Evolutionary conservation across 1,284 basidiomycete genomes (phyloP).

Genomic region (Austropuccinia psidii): DNA sequence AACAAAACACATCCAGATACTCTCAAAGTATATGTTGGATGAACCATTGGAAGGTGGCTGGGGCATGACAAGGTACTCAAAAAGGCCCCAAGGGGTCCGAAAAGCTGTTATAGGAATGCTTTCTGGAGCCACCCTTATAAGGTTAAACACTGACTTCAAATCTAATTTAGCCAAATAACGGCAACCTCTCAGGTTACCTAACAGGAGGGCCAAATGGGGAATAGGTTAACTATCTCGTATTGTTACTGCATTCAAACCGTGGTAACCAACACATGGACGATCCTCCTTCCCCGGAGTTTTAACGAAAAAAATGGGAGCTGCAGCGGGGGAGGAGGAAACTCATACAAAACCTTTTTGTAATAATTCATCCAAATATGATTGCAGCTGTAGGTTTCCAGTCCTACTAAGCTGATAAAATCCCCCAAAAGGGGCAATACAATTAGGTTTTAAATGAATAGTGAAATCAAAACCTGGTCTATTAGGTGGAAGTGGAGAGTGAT

Average conservation of each 20-base stretch:
- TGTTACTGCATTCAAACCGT: slow-evolving; percentile 36
- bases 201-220: not conserved
- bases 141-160: slow-evolving; percentile 45
- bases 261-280: slow-evolving; percentile 39
- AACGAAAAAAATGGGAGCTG: slow-evolving; percentile 36
- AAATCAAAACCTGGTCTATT: not conserved
- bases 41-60: slow-evolving; percentile 41
- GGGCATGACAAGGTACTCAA: slow-evolving; percentile 50
- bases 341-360: not conserved
- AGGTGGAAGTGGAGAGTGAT: not conserved
- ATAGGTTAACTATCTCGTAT: slow-evolving; percentile 37
- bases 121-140: slow-evolving; percentile 44
- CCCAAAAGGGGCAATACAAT: not conserved
- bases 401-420: not conserved
- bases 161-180: slow-evolving; percentile 43
- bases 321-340: not conserved
- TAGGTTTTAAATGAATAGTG: not conserved
- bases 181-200: not conserved
- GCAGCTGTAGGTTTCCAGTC: not conserved
- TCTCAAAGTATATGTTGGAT: not conserved
- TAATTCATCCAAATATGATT: not conserved
- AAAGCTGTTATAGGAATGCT: no score
- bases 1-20: not conserved
- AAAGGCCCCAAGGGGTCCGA: slow-evolving; percentile 40
- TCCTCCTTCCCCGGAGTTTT: slow-evolving; percentile 37